Percentiles rank a stretch among this genome's conserved stretches.
Conservation (phyloP, 441 rosid genomes). For the Erysimum pusillum region DNA sequence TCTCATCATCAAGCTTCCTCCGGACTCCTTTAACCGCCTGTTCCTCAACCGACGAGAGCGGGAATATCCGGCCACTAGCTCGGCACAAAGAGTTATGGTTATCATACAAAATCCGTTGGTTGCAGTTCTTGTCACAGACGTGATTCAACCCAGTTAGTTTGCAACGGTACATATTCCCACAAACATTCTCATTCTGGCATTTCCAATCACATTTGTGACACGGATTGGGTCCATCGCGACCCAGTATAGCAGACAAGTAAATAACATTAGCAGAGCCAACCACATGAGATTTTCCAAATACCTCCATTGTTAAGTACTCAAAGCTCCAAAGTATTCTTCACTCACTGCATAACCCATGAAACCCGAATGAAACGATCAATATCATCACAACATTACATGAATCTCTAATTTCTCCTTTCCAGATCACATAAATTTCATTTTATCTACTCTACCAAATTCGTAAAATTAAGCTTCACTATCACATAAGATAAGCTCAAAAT, state of each 20-base stretch:
- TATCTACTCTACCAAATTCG: background rate
- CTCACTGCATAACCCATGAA: no score
- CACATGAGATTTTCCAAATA: conserved; percentile 69
- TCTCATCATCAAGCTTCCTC: conserved; percentile 89
- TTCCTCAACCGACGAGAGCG: conserved; percentile 76
- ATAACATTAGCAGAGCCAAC: conserved; percentile 80
- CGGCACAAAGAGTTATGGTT: conserved; percentile 91
- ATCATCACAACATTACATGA: background rate
- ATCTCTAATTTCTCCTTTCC: background rate
- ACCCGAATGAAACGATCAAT: conserved; percentile 35
- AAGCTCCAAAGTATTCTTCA: no score
- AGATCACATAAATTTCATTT: conserved; percentile 6
- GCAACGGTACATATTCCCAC: conserved; percentile 92
- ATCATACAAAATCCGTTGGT: conserved; percentile 96
- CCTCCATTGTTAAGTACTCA: no score
- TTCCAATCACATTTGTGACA: conserved; percentile 92
- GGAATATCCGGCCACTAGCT: conserved; percentile 80
- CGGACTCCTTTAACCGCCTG: conserved; percentile 93
- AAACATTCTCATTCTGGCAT: conserved; percentile 85
- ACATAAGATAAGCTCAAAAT: conserved; percentile 7
- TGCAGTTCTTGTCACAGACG: conserved; percentile 98
- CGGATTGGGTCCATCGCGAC: conserved; percentile 72
- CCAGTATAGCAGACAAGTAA: conserved; percentile 85
- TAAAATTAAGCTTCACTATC: background rate
- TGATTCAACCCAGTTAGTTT: conserved; percentile 90